Percentiles rank a stretch among this genome's conserved stretches.
These are phyloP conservation scores for Phytopythium sindhum DNA, from an alignment of 352 stramenopile genomes.

Conservation along the genomic window DNA sequence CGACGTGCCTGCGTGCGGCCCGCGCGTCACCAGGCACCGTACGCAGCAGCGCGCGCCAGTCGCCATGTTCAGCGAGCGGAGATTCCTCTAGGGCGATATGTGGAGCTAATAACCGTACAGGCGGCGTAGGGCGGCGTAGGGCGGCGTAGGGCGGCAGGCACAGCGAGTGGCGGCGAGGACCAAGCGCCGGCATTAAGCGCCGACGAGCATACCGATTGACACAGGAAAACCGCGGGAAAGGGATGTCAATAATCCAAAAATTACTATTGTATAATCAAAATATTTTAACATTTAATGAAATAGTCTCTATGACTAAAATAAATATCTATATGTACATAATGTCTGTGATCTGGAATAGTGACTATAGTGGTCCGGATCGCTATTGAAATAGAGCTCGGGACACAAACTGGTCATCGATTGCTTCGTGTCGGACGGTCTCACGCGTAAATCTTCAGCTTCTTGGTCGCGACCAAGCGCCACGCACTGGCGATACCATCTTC, in stretches of 20 bases:
- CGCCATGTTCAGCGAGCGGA: not conserved
- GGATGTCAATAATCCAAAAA: not conserved
- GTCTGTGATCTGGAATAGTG: not conserved
- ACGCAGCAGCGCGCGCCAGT: slow-evolving; percentile 27
- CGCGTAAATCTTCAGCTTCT: not conserved
- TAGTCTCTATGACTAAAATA: too few relatives aligned
- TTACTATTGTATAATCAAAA: not conserved
- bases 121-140: too few relatives aligned
- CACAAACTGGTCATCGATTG: not conserved
- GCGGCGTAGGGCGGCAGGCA: too few relatives aligned
- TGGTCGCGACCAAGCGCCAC: not conserved
- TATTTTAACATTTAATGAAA: not conserved
- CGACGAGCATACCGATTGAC: too few relatives aligned
- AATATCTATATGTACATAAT: not conserved
- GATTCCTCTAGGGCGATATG: too few relatives aligned
- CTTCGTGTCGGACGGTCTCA: not conserved
- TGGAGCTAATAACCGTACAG: too few relatives aligned
- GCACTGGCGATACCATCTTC: not conserved
- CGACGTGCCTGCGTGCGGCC: slow-evolving; percentile 15
- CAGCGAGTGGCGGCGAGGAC: not conserved
- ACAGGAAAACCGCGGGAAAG: not conserved
- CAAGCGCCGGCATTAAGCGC: too few relatives aligned
- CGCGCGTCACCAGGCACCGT: slow-evolving; percentile 19
- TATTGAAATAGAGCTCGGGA: slow-evolving; percentile 1
- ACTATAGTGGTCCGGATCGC: not conserved